These are phyloP conservation scores for Solanum arcanum DNA, from an alignment of 257 asterid species.

Conservation along the genomic window DNA sequence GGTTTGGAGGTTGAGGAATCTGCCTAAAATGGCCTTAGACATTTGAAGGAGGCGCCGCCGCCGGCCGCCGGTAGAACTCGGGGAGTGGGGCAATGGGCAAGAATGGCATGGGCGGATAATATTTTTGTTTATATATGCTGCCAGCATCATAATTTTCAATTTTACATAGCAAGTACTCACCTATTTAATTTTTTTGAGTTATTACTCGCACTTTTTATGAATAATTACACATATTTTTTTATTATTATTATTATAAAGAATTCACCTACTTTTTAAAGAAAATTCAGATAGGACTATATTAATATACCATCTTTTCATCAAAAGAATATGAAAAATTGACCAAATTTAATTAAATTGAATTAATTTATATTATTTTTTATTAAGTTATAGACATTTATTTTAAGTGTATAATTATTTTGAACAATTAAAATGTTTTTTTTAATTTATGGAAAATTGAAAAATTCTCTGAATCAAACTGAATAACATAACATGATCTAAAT, in stretches of 20 bases:
- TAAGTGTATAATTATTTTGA: no score
- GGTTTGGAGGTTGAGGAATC: background rate
- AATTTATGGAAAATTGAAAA: no score
- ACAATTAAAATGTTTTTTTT: no score
- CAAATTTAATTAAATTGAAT: no score
- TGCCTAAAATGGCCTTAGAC: background rate
- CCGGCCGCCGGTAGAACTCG: background rate
- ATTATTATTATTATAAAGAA: background rate
- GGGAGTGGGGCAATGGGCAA: background rate
- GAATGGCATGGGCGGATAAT: background rate
- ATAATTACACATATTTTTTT: background rate
- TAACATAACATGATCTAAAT: no score
- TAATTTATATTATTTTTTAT: no score
- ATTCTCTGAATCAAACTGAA: rapidly evolving
- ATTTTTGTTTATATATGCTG: background rate
- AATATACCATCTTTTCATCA: background rate
- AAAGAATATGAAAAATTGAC: no score
- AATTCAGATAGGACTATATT: background rate
- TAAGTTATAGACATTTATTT: no score
- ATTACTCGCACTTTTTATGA: background rate
- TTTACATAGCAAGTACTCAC: background rate
- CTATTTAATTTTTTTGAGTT: background rate
- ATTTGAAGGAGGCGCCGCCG: background rate
- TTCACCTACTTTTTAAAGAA: background rate
- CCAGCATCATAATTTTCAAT: background rate